Conservation (phyloP, 192 early-diverging fungal genomes). For the Backusella liffmaniae region DNA sequence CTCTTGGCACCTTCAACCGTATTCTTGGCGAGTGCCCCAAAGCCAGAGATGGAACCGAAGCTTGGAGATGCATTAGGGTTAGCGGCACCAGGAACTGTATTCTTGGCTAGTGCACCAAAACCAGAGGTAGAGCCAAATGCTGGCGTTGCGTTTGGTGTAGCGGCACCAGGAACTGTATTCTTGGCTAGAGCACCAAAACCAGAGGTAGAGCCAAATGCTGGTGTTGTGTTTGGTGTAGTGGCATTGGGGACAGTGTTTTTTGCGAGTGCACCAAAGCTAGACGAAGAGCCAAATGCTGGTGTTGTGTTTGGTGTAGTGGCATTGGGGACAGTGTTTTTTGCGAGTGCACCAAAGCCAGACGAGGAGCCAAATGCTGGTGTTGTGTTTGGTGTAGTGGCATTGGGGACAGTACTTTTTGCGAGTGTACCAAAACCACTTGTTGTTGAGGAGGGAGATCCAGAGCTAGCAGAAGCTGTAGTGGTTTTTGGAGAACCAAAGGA, state of each 20-base stretch:
- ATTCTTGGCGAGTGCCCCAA: conserved; percentile 10
- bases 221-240: background rate
- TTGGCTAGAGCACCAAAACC: background rate
- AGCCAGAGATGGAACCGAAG: conserved; percentile 15
- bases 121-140: conserved; percentile 13
- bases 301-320: background rate
- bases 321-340: background rate
- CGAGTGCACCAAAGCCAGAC: background rate
- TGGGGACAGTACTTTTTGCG: background rate
- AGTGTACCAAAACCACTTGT: conserved; percentile 24
- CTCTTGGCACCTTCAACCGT: background rate
- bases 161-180: background rate
- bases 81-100: background rate
- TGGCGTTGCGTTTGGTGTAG: background rate
- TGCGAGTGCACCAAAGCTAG: background rate
- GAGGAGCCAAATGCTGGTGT: conserved; percentile 15
- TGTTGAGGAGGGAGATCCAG: background rate
- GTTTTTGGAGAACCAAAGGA: background rate
- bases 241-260: background rate
- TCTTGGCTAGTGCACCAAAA: background rate
- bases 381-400: background rate
- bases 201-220: conserved; percentile 15
- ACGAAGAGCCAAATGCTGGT: conserved; percentile 15
- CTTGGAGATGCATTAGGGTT: background rate
- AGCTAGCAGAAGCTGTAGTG: conserved; percentile 4